Evolutionary conservation across 2,329 filamentous ascomycete genomes (phyloP), one percentile per base, ranked within the genome.

Genomic region (Thielaviopsis punctulata): DNA sequence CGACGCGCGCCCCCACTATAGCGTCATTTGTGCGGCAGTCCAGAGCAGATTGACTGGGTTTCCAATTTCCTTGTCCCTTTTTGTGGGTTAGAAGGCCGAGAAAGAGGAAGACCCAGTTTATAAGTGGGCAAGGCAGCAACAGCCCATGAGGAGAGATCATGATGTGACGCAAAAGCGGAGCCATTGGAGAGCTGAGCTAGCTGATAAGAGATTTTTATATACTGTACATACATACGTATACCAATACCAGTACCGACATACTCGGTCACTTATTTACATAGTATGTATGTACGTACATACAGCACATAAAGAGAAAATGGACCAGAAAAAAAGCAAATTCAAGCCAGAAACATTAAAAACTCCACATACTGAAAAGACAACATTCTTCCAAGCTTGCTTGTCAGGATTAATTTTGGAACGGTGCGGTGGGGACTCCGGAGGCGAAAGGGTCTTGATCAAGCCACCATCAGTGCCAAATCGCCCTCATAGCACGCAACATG

Each of bases 11-110:
- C 46, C 39, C 44, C 48, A 53, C 30, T 36, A 49, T 23, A 25
- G 52, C 52, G 52, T 53, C 52, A 53, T n/a, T 53, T 19, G 30
- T 47, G 22, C 30, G 30, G 30, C 30, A 36, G 30, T 36, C n/a
- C n/a, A n/a, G n/a, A n/a, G n/a, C n/a, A 7, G 30, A 7, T n/a
- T n/a, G n/a, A 9, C 30, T 15, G 30, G 30, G 13, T n/a, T 36
- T 15, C n/a, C 7, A n/a, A 15, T 36, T 36, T 36, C n/a, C 12
- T 36, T 36, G 4, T 36, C n/a, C n/a, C n/a, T 36, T n/a, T 36
- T 36, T 36, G 13, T 15, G 3, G 5, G 13, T 36, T 36, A 12
- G n/a, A 1, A 36, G 30, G 30, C 3, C 13, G n/a, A 36, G 4
- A 36, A 36, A 33, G n/a, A 36, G 30, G 30, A 36, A 36, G 30